These are phyloP conservation scores for Pachysandra terminalis DNA, from an alignment of 164 flowering plant genomes.

Conservation along the genomic window DNA sequence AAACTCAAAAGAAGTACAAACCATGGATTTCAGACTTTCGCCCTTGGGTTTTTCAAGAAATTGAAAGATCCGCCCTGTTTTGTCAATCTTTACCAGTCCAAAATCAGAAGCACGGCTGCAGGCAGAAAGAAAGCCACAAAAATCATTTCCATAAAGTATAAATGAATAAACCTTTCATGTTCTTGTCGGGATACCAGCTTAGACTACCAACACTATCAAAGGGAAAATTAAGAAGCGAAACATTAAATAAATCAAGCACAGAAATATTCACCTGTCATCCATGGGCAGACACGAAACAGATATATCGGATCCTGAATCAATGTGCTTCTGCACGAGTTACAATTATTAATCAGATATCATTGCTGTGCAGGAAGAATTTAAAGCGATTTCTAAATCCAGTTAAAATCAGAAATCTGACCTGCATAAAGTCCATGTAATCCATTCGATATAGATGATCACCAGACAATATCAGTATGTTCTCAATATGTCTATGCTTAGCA, in stretches of 20 bases:
- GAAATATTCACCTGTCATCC: constrained; percentile 53
- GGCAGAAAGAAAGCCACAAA: constrained; percentile 1
- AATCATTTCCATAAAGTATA: too few species aligned
- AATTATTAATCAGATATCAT: too few species aligned
- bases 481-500: constrained; percentile 78
- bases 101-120: constrained; percentile 84
- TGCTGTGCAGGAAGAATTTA: too few species aligned
- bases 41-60: constrained; percentile 89
- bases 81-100: constrained; percentile 82
- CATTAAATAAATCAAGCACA: neutral
- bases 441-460: constrained; percentile 97
- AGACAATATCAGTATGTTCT: constrained; percentile 68
- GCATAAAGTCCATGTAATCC: constrained; percentile 90
- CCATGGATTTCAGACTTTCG: constrained; percentile 67
- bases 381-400: too few species aligned
- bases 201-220: too few species aligned
- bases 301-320: constrained; percentile 75
- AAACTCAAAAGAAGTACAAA: constrained; percentile 11
- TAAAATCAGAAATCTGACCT: constrained; percentile 38
- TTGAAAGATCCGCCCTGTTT: constrained; percentile 52
- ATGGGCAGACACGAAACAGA: constrained; percentile 79
- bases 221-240: too few species aligned
- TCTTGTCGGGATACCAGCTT: too few species aligned
- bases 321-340: constrained; percentile 59
- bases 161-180: too few species aligned